These are phyloP conservation scores for Hypoxylon sp. DNA, from an alignment of 2,329 filamentous ascomycete genomes.

Conservation along the genomic window DNA sequence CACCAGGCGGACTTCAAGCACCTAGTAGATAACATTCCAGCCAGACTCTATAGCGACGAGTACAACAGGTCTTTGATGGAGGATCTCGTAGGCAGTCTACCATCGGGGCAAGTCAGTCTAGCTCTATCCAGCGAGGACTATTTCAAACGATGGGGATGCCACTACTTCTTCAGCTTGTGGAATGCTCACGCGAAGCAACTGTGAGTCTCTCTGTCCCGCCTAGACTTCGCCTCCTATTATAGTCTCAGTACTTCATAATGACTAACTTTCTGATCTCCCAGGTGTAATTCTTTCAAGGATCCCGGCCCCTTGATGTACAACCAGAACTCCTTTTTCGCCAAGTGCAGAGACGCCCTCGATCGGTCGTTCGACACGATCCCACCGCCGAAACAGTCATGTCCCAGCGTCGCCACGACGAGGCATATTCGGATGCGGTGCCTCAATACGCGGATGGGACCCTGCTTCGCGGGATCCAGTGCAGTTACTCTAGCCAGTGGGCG, in stretches of 20 bases:
- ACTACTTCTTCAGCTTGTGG: constrained; percentile 69
- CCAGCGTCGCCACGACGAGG: constrained; percentile 36
- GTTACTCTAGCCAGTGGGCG: constrained; percentile 60
- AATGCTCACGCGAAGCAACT: constrained; percentile 68
- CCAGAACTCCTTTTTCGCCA: constrained; percentile 63
- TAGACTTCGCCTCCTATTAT: neutral
- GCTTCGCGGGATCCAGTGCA: constrained; percentile 64
- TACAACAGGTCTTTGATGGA: constrained; percentile 61
- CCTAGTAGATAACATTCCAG: constrained; percentile 53
- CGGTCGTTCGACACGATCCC: constrained; percentile 60
- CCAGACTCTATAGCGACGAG: constrained; percentile 53
- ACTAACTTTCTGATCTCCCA: constrained; percentile 18
- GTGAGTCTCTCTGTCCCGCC: constrained; percentile 27
- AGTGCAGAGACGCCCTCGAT: constrained; percentile 64
- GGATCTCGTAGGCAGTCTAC: constrained; percentile 60
- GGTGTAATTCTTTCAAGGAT: constrained; percentile 73
- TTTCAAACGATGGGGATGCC: constrained; percentile 66
- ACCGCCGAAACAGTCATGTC: constrained; percentile 57
- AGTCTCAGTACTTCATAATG: neutral
- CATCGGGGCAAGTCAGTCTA: constrained; percentile 63
- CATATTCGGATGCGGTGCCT: constrained; percentile 52
- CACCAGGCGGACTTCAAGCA: constrained; percentile 44
- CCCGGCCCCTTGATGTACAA: constrained; percentile 68
- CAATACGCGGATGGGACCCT: constrained; percentile 58
- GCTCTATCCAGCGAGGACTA: constrained; percentile 57